A percentile compares a stretch with the other conserved stretches of the same genome.
phyloP scores from a whole-genome alignment of 2,329 filamentous ascomycete species.

The Neophaeococcomyces mojaviensis region DNA sequence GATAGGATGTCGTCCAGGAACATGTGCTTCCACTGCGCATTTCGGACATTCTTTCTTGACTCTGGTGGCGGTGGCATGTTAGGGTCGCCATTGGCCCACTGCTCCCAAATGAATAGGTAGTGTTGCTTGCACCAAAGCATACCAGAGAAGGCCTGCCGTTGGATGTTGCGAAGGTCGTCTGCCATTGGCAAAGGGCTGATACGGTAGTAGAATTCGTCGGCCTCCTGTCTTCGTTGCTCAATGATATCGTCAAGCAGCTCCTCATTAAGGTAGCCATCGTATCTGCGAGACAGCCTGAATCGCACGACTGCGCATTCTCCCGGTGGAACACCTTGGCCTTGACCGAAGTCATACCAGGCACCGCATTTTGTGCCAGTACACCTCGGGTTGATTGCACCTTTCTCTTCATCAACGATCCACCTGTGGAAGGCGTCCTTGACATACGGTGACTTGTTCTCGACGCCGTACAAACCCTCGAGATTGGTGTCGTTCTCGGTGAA shows the following conservation, averaged over 20 bases:
- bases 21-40: constrained; percentile 88
- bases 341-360: constrained; percentile 88
- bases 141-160: constrained; percentile 85
- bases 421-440: constrained; percentile 95
- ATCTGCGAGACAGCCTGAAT: constrained; percentile 73
- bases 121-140: constrained; percentile 99
- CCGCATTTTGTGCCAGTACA: constrained; percentile 78
- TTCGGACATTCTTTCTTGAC: constrained; percentile 71
- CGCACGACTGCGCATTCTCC: constrained; percentile 93
- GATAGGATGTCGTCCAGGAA: constrained; percentile 90
- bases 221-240: constrained; percentile 77
- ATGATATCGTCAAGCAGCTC: constrained; percentile 87
- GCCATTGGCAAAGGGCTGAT: constrained; percentile 90
- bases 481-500: constrained; percentile 98
- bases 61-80: constrained; percentile 78
- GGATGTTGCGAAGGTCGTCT: constrained; percentile 88
- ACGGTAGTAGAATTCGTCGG: constrained; percentile 91
- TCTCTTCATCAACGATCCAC: constrained; percentile 74
- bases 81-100: constrained; percentile 94
- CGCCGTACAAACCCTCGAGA: constrained; percentile 65
- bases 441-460: constrained; percentile 71
- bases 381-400: constrained; percentile 71
- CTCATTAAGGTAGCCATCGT: constrained; percentile 77
- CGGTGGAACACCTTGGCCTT: constrained; percentile 76
- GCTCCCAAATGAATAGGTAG: constrained; percentile 94